Conservation (phyloP, 371 early-diverging fungal species). For the Mortierella sp. region DNA sequence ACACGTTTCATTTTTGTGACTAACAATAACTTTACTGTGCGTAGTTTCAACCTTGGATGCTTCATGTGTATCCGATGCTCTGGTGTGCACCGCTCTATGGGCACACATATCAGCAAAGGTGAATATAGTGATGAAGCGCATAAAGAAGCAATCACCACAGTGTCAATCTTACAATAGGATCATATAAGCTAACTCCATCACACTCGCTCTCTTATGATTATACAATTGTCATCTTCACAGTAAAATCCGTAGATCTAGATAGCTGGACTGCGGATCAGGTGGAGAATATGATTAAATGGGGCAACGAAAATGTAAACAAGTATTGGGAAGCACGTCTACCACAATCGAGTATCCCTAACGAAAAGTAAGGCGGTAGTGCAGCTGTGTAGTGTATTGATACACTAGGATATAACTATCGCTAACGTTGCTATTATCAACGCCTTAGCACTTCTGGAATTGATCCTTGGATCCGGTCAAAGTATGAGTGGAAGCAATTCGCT, state of each 20-base stretch:
- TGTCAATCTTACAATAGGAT: background rate
- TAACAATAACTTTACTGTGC: background rate
- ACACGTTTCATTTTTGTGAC: conserved; percentile 5
- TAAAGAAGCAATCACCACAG: too few species aligned
- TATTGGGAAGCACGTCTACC: conserved; percentile 78
- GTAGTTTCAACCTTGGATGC: conserved; percentile 87
- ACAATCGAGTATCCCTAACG: conserved; percentile 62
- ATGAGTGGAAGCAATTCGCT: conserved; percentile 85
- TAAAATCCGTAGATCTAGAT: conserved; percentile 89
- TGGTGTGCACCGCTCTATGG: conserved; percentile 91
- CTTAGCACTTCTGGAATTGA: conserved; percentile 75
- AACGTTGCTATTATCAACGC: too few species aligned
- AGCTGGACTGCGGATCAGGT: conserved; percentile 89
- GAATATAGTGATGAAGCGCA: background rate
- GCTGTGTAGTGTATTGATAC: too few species aligned
- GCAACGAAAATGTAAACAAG: conserved; percentile 84
- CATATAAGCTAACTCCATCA: background rate
- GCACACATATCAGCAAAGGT: conserved; percentile 91
- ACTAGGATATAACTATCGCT: too few species aligned
- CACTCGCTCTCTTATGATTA: background rate
- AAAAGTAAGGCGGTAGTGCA: conserved; percentile 36
- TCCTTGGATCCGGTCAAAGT: conserved; percentile 86
- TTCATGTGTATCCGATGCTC: conserved; percentile 92
- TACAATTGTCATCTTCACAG: conserved; percentile 49
- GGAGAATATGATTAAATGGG: conserved; percentile 86